These are phyloP conservation scores for Mucor ambiguus DNA, from an alignment of 371 early-diverging fungal species.

Conservation along the genomic window DNA sequence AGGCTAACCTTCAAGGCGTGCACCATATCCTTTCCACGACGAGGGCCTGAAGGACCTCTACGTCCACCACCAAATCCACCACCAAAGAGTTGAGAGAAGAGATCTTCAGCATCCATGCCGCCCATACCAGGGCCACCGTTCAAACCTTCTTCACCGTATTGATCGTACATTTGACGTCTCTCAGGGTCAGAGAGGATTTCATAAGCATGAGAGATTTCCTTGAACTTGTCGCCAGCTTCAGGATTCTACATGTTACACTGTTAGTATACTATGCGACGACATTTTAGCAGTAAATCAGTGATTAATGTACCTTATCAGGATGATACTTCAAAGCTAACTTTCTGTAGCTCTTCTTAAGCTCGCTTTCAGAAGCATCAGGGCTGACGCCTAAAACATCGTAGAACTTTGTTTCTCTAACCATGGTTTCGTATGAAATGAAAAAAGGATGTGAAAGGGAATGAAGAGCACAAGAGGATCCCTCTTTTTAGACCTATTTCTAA, in stretches of 20 bases:
- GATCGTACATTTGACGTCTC: constrained; percentile 80
- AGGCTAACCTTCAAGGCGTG: constrained; percentile 84
- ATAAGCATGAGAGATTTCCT: constrained; percentile 94
- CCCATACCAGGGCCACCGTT: constrained; percentile 67
- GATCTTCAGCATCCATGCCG: constrained; percentile 79
- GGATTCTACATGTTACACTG: constrained; percentile 60
- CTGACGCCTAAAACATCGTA: constrained; percentile 92
- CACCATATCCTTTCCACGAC: constrained; percentile 75
- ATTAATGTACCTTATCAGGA: constrained; percentile 88
- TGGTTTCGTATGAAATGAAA: constrained; percentile 24
- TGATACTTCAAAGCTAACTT: constrained; percentile 94
- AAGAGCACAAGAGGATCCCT: background rate
- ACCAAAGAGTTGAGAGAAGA: constrained; percentile 84
- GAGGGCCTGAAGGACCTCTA: constrained; percentile 73
- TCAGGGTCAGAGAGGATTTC: constrained; percentile 88
- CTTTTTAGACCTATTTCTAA: constrained; percentile 4
- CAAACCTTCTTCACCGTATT: constrained; percentile 85
- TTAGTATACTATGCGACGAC: background rate
- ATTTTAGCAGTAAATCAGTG: background rate
- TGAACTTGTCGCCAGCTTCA: constrained; percentile 88
- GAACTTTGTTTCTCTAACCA: constrained; percentile 86
- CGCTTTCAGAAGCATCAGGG: constrained; percentile 78
- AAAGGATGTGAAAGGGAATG: background rate
- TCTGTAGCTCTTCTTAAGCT: constrained; percentile 92
- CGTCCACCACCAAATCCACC: constrained; percentile 64